Evolutionary conservation across 306 rosid species (phyloP).

Genomic region (Cucurbita ficifolia): DNA sequence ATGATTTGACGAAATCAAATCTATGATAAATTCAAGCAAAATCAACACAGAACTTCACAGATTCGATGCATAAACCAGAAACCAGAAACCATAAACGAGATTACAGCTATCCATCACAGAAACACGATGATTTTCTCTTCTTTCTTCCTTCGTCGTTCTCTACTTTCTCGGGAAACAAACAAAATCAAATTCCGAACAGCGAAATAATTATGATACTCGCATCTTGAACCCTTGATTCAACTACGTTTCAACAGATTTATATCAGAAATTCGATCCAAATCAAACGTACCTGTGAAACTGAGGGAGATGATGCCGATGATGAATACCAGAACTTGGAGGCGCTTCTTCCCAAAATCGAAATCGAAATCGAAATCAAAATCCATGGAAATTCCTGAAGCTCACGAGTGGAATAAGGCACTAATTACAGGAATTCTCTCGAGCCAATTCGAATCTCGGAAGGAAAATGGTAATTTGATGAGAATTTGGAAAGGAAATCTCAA

Average conservation of each 20-base stretch:
- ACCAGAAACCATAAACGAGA: background rate
- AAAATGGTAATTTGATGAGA: background rate
- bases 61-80: background rate
- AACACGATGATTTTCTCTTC: background rate
- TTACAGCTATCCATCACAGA: background rate
- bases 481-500: background rate
- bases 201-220: background rate
- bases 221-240: background rate
- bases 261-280: background rate
- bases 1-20: background rate
- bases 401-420: conserved; percentile 6
- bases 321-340: conserved; percentile 29
- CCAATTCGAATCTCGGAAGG: background rate
- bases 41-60: background rate
- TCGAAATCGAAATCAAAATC: conserved; percentile 30
- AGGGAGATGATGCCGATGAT: conserved; percentile 39
- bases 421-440: background rate
- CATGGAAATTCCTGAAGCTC: conserved; percentile 18
- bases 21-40: background rate
- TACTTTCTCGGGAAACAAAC: background rate
- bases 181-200: background rate
- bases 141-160: background rate
- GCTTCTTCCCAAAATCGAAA: conserved; percentile 34
- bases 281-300: conserved; percentile 47
- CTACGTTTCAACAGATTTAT: background rate